Evolutionary conservation across 2,329 filamentous ascomycete species (phyloP), one percentile per base, ranked within the genome.

Genomic region (Parascedosporium putredinis): DNA sequence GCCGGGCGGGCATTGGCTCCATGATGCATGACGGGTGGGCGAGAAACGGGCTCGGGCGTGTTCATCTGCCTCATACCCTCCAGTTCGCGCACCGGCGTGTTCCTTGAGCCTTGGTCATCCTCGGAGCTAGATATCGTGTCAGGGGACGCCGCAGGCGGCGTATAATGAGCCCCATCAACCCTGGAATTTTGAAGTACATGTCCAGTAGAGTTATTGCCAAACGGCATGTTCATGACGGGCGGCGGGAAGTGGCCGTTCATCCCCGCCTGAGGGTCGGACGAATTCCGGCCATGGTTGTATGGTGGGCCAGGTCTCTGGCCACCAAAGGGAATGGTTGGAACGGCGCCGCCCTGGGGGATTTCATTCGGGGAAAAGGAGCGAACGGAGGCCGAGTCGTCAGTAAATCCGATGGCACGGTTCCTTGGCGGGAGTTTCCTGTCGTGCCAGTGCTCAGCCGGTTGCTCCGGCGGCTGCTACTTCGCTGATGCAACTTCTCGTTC

Each of bases 1-100:
- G 74, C 71, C 4, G 89, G 89, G 45, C 79, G 76, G 47, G 84
- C 77, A 53, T 84, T 80, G 10, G 89, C 79, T 33, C 76, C 75
- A 64, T 95, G 88, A 45, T 81, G 77, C 62, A 96, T 91, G 9
- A 80, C 81, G 3, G 91, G 91, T 1, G 91, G 90, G 5, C 75
- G 71, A 4, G 78, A 79, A 18, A 96, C 88, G 6, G 87, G 87
- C 56, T 86, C 84, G 1, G 86, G 87, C 5, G 85, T 80, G 29
- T 75, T 72, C 62, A 80, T 73, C 51, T 71, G 67, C 47, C 68
- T 68, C 63, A 82, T 72, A 16, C 71, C 73, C 38, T 75, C 72
- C 33, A 83, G 63, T 50, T 78, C 74, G 33, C 68, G 67, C 20
- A 75, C 67, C 1, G 72, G 69, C 7, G 72, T 62, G 1, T 23